Evolutionary conservation across 192 early-diverging fungal species (phyloP).

Genomic region (Gamsiella multidivaricata): DNA sequence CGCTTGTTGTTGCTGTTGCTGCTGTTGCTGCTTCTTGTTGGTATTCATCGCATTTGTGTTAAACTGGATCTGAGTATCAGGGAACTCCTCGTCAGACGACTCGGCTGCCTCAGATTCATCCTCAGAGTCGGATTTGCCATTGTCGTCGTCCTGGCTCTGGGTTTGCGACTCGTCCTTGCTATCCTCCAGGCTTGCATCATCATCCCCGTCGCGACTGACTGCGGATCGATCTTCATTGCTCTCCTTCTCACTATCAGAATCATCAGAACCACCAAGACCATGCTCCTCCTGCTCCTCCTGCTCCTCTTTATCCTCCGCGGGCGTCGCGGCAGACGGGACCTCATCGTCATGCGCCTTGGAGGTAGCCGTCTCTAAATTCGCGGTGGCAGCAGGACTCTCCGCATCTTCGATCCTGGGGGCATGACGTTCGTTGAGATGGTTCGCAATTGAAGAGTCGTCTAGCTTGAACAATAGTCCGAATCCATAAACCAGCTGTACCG

Average conservation of each 20-base stretch:
- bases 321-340: not conserved
- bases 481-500: constrained; percentile 94
- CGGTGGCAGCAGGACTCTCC: no score
- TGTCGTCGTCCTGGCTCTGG: constrained; percentile 23
- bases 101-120: constrained; percentile 48
- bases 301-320: not conserved
- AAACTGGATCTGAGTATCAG: constrained; percentile 61
- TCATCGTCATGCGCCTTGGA: not conserved
- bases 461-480: constrained; percentile 93
- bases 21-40: constrained; percentile 8
- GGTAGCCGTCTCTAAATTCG: no score
- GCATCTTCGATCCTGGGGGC: constrained; percentile 53
- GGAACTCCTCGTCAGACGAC: constrained; percentile 62
- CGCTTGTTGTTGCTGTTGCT: not conserved
- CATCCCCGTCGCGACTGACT: constrained; percentile 5
- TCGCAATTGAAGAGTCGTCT: constrained; percentile 81
- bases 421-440: constrained; percentile 80
- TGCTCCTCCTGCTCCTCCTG: constrained; percentile 30
- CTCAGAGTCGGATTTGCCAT: constrained; percentile 34
- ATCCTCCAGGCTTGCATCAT: constrained; percentile 5
- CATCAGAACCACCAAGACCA: constrained; percentile 34
- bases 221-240: constrained; percentile 22
- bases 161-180: constrained; percentile 6
- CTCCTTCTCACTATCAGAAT: constrained; percentile 35
- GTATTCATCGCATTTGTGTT: constrained; percentile 25